These are phyloP conservation scores for Salpingoeca rosetta DNA, from an alignment of 78 protist species.

Conservation along the genomic window DNA sequence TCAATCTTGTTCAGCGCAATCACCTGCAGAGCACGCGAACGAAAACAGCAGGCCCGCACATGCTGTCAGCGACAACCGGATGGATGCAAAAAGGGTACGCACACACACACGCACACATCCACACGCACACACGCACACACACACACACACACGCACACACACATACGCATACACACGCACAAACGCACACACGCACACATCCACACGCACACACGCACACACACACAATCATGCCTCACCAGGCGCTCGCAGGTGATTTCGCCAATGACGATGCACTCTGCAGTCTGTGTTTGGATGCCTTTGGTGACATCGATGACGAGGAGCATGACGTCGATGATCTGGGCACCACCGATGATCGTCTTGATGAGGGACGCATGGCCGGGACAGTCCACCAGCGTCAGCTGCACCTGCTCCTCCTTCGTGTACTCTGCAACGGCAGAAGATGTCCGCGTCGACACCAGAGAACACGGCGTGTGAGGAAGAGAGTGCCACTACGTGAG, in stretches of 20 bases:
- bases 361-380: conserved; percentile 96
- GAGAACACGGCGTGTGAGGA: no score
- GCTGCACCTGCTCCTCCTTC: conserved; percentile 46
- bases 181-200: background rate
- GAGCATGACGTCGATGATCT: conserved; percentile 90
- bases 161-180: conserved; percentile 17
- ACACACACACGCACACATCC: background rate
- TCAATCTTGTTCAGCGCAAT: conserved; percentile 90
- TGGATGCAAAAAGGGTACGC: no score
- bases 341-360: conserved; percentile 97
- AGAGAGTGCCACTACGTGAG: no score
- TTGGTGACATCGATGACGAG: conserved; percentile 89
- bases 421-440: background rate
- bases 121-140: no score
- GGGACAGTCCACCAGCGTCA: conserved; percentile 97
- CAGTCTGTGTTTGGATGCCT: conserved; percentile 98
- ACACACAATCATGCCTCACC: conserved; percentile 5
- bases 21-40: background rate
- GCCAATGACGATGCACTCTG: conserved; percentile 93
- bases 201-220: background rate
- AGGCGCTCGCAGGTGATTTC: conserved; percentile 67
- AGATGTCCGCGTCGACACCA: no score
- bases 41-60: background rate
- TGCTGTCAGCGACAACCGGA: background rate
- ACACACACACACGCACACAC: conserved; percentile 18